Evolutionary conservation across 106 monocot species (phyloP), one percentile per base, ranked within the genome.

Genomic region (Dioscorea zingiberensis): DNA sequence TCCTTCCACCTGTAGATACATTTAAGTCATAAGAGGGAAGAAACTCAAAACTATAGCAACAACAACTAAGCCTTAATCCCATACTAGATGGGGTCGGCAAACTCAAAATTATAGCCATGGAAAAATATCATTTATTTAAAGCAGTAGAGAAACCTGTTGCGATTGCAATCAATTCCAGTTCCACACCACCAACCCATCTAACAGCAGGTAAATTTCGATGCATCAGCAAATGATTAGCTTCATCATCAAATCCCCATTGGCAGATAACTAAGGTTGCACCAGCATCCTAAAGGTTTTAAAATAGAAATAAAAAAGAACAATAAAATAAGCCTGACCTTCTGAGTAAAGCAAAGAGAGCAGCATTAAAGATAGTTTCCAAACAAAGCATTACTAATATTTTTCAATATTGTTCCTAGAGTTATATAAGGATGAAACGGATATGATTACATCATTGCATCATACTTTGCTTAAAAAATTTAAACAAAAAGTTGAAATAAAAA

Each of bases 181-280:
- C 98, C 29, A 98, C 98, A 78, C 98, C 98, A 74, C 98, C 98
- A 84, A 98, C 98, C 98, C 98, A 93, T 84, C 98, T 89, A 71
- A 98, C 98, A 75, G 98, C 98, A 77, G 98, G 98, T 27, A 98
- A 69, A 65, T 98, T 89, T 25, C 89, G 73, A 76, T 98, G 92
- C 92, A 98, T 93, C 80, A 98, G 77, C 26, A 98, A 56, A 65
- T 98, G 98, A 68, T 98, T 98, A 62, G 98, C 98, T 81, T 98
- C 98, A 82, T 98, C 98, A 74, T 98, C 98, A 72, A 98, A 98
- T 32, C 98, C 98, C 98, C 98, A 98, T 49, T 98, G 98, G 61
- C 98, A 98, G 66, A 98, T 98, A 66, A 98, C 98, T 44, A 98
- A 69, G 11, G 93, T 98, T 55, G 98, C 84, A 74, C 98, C 98